Base-by-base conservation (phyloP, 2,329 filamentous ascomycete genomes). In the Xylariales sp. region DNA sequence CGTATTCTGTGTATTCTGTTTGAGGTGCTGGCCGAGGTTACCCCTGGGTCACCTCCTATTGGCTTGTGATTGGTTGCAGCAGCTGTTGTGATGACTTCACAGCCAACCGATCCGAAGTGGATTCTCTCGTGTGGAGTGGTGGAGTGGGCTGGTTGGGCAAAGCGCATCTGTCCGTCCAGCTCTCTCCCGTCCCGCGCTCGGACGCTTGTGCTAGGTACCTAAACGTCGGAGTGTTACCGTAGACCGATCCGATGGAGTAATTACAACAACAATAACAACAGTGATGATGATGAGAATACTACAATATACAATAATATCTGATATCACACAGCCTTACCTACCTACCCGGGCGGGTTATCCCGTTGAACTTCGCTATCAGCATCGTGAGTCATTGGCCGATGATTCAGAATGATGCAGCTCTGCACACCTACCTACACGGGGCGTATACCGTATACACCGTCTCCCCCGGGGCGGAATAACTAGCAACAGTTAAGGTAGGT, bases 1-100 rank as follows among this genome's bases (percentile, higher is more conserved):
- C 2, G 23, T 23, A 23, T 23, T 23, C 23, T 23, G 23, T 23
- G 2, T 23, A 23, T 48, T 56, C 64, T 62, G 75, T 77, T 77
- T 77, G 75, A 75, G 69, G 62, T 74, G 57, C 67, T 67, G 65
- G 64, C 48, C 59, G 65, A 62, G 30, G 55, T 7, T n/a, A 46
- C 71, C 69, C 65, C 67, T 67, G 46, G 57, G 18, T 52, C 14
- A 18, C 1, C 6, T 64, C 43, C 65, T 1, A 74, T 73, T 75
- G 70, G 71, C 49, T 49, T 39, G 28, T 63, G 45, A 52, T 52
- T 55, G 50, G 49, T n/a, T 32, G 18, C 6, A 39, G 58, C n/a
- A 32, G 8, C 32, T 52, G 39, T 46, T n/a, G 39, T n/a, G 32
- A 57, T 48, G 58, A 58, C 48, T 55, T 69, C 58, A 54, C 14